phyloP scores from a whole-genome alignment of 805 yeast species.

The Wickerhamomyces canadensis region DNA sequence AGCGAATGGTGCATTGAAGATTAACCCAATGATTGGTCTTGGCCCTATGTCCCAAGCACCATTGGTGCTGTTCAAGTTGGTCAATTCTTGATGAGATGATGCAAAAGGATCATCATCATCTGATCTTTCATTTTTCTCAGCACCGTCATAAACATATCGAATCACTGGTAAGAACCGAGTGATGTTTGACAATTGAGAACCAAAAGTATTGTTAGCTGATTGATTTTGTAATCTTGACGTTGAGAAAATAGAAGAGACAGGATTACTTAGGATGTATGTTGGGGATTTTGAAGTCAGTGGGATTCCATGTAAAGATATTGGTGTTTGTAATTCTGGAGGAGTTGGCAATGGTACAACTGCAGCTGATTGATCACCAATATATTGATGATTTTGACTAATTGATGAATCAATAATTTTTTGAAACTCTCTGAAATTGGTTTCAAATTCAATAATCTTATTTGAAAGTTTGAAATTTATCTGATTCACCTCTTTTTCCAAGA shows the following conservation, averaged over 20 bases:
- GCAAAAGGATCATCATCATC: too few species aligned
- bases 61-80: neutral
- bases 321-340: neutral
- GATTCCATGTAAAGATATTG: slow-evolving; percentile 4
- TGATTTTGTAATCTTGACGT: neutral
- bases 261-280: slow-evolving; percentile 1
- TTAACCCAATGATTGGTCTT: slow-evolving; percentile 5
- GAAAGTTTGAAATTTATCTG: slow-evolving; percentile 8
- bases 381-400: too few species aligned
- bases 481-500: slow-evolving; percentile 17
- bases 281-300: slow-evolving; percentile 4
- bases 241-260: neutral
- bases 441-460: slow-evolving; percentile 4
- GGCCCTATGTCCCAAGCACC: slow-evolving; percentile 1
- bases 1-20: slow-evolving; percentile 1
- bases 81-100: neutral
- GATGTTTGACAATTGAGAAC: neutral
- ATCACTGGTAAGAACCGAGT: too few species aligned
- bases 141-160: too few species aligned
- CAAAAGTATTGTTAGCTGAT: too few species aligned
- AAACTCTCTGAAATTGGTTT: slow-evolving; percentile 3
- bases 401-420: neutral
- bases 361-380: too few species aligned
- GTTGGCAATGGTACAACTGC: too few species aligned
- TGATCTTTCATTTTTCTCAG: too few species aligned